A percentile compares a stretch with the other conserved stretches of the same genome.
phyloP scores from a whole-genome alignment of 768 basidiomycete genomes.

The Lentinula sp. region DNA sequence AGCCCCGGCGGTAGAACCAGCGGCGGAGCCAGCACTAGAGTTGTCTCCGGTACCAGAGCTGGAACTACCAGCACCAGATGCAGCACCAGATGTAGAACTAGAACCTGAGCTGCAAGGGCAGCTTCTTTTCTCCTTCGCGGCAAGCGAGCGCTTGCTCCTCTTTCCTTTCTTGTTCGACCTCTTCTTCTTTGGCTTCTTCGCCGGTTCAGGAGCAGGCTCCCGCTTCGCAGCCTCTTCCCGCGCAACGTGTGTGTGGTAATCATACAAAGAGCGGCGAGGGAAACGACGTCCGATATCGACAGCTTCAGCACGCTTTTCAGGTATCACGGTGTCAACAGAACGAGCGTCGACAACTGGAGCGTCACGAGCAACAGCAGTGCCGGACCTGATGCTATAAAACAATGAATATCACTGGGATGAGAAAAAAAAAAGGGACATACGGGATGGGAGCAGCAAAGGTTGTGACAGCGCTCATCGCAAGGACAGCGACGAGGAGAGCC shows the following conservation, averaged over 20 bases:
- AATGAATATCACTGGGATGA: not conserved
- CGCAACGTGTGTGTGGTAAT: not conserved
- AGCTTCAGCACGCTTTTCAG: not conserved
- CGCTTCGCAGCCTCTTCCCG: not conserved
- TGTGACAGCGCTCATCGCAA: constrained; percentile 2
- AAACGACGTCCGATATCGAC: not conserved
- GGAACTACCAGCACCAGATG: not conserved
- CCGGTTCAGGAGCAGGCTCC: not conserved
- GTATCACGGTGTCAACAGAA: not conserved
- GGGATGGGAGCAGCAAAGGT: constrained; percentile 1
- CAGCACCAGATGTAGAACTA: not conserved
- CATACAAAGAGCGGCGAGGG: not conserved
- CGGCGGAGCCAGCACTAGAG: not conserved
- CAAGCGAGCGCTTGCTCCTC: not conserved
- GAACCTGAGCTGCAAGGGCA: not conserved
- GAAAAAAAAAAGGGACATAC: not conserved
- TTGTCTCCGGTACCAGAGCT: not conserved
- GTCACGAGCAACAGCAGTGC: not conserved
- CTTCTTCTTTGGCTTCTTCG: not conserved
- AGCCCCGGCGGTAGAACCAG: not conserved
- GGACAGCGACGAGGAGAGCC: constrained; percentile 3
- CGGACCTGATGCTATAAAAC: not conserved
- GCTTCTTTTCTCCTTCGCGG: not conserved
- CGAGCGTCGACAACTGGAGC: not conserved
- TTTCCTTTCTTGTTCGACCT: not conserved